Base-by-base conservation (phyloP, 768 basidiomycete genomes). In the Leccinum rimulosum region DNA sequence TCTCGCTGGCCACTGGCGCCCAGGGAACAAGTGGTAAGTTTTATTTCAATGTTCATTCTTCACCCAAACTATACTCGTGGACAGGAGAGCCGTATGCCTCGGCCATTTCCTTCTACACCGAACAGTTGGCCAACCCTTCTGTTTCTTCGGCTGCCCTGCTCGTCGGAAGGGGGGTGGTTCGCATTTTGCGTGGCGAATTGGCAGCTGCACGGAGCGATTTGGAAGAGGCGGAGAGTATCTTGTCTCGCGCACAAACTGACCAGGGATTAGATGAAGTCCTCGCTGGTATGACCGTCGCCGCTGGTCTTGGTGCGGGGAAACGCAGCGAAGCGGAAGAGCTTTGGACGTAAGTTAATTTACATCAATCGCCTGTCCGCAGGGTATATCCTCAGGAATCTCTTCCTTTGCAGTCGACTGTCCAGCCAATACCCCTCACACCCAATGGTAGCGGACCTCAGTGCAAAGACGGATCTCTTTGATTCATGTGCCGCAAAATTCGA, bases 51-150 rank as follows among this genome's bases (percentile, higher is more conserved):
- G 3, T 48, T 35, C 35, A 4, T 7, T 15, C 15, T 25, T 19
- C 27, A 25, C 1, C n/a, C 14, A 28, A 15, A 30, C 50, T 58
- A 14, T 60, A 35, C 10, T 6, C n/a, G 4, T 17, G 48, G 15
- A 11, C n/a, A 72, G 71, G 69, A 27, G 71, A 73, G 38, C 65
- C 73, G n/a, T 76, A 71, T 57, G 69, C 75, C 15, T 75, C 80
- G 60, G 75, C 77, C 25, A 68, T 77, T 58, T 77, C 82, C 38
- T 93, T 92, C 76, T 93, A 89, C 73, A 88, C 87, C 5, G 91
- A 94, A 65, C 91, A 93, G 69, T 76, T 93, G 22, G 89, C 82
- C 15, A 93, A 91, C 69, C 90, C 91, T 2, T 89, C 88, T 12
- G 70, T 92, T 53, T 82, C 86, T 14, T 89, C 88, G 1, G 82